A percentile compares a stretch with the other conserved stretches of the same genome.
Evolutionary conservation across 306 rosid genomes (phyloP).

Genomic region (Potentilla sterilis): DNA sequence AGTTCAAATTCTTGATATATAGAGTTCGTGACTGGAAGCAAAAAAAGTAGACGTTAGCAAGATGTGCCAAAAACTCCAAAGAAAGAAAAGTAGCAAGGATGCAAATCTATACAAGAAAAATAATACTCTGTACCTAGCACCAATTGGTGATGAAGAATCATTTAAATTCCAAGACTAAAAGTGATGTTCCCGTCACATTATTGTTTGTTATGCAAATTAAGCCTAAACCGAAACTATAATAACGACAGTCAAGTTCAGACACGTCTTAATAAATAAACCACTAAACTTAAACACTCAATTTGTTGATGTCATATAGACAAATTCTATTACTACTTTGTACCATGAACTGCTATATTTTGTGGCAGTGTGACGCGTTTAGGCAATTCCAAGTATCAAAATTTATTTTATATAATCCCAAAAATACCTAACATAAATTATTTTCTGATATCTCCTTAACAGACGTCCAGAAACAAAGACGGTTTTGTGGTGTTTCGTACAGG

Average conservation of each 20-base stretch:
- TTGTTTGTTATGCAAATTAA: not conserved
- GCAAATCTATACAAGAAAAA: not conserved
- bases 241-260: not conserved
- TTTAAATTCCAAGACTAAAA: not conserved
- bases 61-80: not conserved
- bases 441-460: not conserved
- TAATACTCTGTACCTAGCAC: not conserved
- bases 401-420: not conserved
- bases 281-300: not conserved
- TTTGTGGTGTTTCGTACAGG: not conserved
- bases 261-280: not conserved
- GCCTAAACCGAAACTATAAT: not conserved
- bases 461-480: not conserved
- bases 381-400: not conserved
- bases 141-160: slow-evolving; percentile 1
- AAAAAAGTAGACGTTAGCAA: not conserved
- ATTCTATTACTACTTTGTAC: not conserved
- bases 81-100: not conserved
- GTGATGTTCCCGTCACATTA: not conserved
- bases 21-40: slow-evolving; percentile 71
- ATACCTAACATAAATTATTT: not conserved
- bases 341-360: not conserved
- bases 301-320: not conserved
- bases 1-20: slow-evolving; percentile 93
- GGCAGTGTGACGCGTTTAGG: not conserved